Evolutionary conservation across 2,329 filamentous ascomycete genomes (phyloP).

Genomic region (Phaeosphaeria sp.): DNA sequence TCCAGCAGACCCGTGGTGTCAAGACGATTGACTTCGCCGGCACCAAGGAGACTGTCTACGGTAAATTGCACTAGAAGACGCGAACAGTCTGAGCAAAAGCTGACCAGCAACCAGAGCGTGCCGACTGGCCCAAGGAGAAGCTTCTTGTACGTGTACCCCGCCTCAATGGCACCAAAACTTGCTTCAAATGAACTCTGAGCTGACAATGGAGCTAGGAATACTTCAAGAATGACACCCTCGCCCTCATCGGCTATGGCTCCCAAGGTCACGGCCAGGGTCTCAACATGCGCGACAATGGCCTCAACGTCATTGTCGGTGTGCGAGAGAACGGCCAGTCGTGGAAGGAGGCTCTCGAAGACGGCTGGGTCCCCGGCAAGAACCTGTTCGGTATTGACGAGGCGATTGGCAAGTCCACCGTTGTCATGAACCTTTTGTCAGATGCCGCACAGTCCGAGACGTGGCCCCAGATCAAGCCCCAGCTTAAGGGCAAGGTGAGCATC

Average conservation of each 20-base stretch:
- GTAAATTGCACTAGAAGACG: constrained; percentile 58
- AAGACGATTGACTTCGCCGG: constrained; percentile 99
- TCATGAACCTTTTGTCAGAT: constrained; percentile 99
- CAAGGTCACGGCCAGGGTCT: constrained; percentile 99
- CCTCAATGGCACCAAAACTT: constrained; percentile 21
- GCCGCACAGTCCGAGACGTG: constrained; percentile 99
- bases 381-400: constrained; percentile 98
- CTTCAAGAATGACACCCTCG: constrained; percentile 99
- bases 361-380: constrained; percentile 98
- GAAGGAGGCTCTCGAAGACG: constrained; percentile 96
- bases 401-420: constrained; percentile 87
- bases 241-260: constrained; percentile 97
- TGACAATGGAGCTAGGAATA: constrained; percentile 71
- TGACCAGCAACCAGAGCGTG: constrained; percentile 72
- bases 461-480: constrained; percentile 96
- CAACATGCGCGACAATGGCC: constrained; percentile 98
- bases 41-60: constrained; percentile 91
- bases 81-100: constrained; percentile 25
- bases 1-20: constrained; percentile 81
- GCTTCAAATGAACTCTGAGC: constrained; percentile 15
- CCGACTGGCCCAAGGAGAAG: constrained; percentile 98
- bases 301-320: constrained; percentile 99
- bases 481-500: constrained; percentile 88
- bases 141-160: constrained; percentile 74
- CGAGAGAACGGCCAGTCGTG: constrained; percentile 98